Evolutionary conservation across 2,329 filamentous ascomycete genomes (phyloP).

Genomic region (Aureobasidium subglaciale): DNA sequence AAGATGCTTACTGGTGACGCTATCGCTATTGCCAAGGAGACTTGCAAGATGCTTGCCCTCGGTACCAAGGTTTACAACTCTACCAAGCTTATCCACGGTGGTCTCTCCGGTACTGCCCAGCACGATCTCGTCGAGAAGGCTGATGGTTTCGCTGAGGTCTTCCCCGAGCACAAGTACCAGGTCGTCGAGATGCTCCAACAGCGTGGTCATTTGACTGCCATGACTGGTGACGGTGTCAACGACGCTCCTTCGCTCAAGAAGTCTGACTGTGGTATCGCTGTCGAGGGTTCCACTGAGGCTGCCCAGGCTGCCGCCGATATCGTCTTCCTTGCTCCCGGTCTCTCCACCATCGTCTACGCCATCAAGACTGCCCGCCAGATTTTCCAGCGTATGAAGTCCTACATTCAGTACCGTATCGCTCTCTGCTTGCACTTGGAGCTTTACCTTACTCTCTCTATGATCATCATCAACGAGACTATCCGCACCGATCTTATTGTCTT

Average conservation of each 20-base stretch:
- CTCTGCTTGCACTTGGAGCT: conserved; percentile 68
- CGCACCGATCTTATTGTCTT: conserved; percentile 68
- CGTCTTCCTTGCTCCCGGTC: conserved; percentile 66
- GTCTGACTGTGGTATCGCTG: conserved; percentile 66
- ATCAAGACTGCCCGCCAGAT: conserved; percentile 70
- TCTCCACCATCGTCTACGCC: conserved; percentile 63
- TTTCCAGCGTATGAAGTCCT: conserved; percentile 72
- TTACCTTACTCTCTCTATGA: conserved; percentile 70
- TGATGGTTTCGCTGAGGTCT: conserved; percentile 67
- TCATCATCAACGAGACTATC: conserved; percentile 72
- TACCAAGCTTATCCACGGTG: conserved; percentile 68
- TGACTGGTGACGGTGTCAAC: conserved; percentile 73
- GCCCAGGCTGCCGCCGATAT: conserved; percentile 68
- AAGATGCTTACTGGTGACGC: conserved; percentile 80
- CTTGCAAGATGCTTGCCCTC: conserved; percentile 73
- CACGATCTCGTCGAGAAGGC: conserved; percentile 70
- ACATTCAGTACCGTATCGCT: conserved; percentile 70
- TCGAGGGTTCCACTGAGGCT: conserved; percentile 65
- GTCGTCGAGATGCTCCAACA: conserved; percentile 71
- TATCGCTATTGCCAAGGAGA: conserved; percentile 73
- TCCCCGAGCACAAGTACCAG: conserved; percentile 70
- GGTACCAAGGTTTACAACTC: conserved; percentile 78
- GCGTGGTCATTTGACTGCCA: conserved; percentile 64
- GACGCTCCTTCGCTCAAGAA: conserved; percentile 68
- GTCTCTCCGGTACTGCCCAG: conserved; percentile 64